These are phyloP conservation scores for Leishmania martiniquensis DNA, from an alignment of 208 protist genomes.

Conservation along the genomic window DNA sequence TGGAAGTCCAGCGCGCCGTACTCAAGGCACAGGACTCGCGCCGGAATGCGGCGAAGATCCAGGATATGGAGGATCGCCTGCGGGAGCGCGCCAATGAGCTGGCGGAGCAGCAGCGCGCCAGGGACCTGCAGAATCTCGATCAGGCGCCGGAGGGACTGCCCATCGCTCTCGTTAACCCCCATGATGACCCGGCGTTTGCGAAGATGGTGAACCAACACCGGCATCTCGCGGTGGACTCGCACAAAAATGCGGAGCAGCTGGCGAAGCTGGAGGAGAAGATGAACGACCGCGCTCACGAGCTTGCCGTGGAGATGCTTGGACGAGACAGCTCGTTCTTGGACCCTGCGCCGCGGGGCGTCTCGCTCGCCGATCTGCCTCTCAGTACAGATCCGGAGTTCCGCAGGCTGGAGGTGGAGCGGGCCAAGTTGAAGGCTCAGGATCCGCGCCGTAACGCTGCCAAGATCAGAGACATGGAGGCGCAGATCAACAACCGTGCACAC, in stretches of 20 bases:
- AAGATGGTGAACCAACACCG: conserved; percentile 61
- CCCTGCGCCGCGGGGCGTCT: conserved; percentile 59
- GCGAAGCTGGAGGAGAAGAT: conserved; percentile 56
- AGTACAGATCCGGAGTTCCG: conserved; percentile 70
- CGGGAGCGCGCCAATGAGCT: conserved; percentile 66
- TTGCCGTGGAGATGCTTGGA: conserved; percentile 53
- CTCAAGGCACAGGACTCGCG: conserved; percentile 63
- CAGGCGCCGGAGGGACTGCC: conserved; percentile 65
- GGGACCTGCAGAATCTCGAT: conserved; percentile 65
- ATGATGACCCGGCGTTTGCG: conserved; percentile 61
- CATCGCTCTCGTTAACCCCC: conserved; percentile 48
- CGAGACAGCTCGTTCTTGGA: conserved; percentile 68
- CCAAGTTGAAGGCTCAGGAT: conserved; percentile 69
- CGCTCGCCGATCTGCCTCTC: conserved; percentile 58
- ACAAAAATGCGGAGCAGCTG: conserved; percentile 44
- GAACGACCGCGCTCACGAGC: conserved; percentile 65
- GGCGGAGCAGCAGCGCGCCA: conserved; percentile 57
- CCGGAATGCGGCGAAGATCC: conserved; percentile 69
- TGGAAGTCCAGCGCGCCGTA: conserved; percentile 68
- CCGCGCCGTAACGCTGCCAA: conserved; percentile 45
- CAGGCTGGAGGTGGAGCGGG: conserved; percentile 64
- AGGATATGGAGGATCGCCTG: conserved; percentile 64
- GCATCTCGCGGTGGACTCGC: conserved; percentile 45
- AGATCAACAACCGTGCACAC: conserved; percentile 67
- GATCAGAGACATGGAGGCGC: conserved; percentile 69